Base-by-base conservation (phyloP, 306 rosid species). In the Malus orientalis region DNA sequence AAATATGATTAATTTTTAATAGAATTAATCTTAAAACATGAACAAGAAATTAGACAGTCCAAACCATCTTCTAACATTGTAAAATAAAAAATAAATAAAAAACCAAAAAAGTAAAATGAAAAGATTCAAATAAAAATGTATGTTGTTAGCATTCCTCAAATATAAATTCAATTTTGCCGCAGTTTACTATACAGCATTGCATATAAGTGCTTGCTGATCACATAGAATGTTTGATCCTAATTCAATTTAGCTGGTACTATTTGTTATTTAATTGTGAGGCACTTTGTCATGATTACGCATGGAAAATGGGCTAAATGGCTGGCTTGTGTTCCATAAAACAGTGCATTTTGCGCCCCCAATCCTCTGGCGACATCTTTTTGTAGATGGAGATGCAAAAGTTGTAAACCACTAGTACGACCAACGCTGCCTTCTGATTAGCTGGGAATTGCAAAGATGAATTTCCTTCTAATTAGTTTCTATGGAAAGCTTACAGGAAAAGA, bases 361-460 rank as follows among this genome's bases (percentile, higher is more conserved):
- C 64, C 25, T 6, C 15, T 1, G 4, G 16, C 5, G 64, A 22
- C 64, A 11, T 59, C 63, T 22, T 25, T 23, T 23, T 59, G 25
- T 13, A 15, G 55, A 15, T 15, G 55, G 42, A 36, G 9, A 6
- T 7, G 42, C 1, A 16, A 49, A 49, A 15, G 55, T 49, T 49
- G 55, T 16, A 15, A 49, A 49, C 55, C 63, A 22, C 62, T 10
- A 67, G 63, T 36, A 65, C 62, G 58, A 22, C 16, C 16, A 61
- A 74, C 69, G n/a, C 74, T 67, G 60, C 70, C 75, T 23, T 68
- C 75, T 32, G 75, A 38, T 67, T 68, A 22, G 61, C 18, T 18
- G 44, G 47, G 14, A 57, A 47, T 58, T 58, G 30, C 63, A 22
- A 9, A 23, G 14, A 60, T 80, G 62, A 32, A 67, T 80, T 74